These are phyloP conservation scores for Alternaria incomplexa DNA, from an alignment of 2,329 filamentous ascomycete genomes.

Conservation along the genomic window DNA sequence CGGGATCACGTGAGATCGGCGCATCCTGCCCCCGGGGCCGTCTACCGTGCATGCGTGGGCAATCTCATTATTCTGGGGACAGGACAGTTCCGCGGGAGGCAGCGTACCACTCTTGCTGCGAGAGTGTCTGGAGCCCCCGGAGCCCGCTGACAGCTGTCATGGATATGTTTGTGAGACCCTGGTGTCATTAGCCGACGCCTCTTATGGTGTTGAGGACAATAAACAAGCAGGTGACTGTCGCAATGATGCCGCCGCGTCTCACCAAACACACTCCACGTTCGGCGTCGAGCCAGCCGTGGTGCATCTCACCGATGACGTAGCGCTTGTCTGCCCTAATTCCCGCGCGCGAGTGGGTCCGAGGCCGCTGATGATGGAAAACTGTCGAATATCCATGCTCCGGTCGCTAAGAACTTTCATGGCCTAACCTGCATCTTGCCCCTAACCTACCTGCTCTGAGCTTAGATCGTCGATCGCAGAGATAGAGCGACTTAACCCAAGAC, in stretches of 20 bases:
- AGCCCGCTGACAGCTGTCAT: background rate
- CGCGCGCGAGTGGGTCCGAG: slow-evolving; percentile 1
- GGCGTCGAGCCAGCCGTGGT: background rate
- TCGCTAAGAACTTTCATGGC: slow-evolving; percentile 8
- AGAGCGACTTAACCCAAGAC: slow-evolving; percentile 2
- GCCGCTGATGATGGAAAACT: background rate
- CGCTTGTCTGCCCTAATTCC: background rate
- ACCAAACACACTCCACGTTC: background rate
- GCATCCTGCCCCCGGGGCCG: background rate
- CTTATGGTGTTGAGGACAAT: background rate
- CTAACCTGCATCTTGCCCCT: slow-evolving; percentile 6
- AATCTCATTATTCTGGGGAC: background rate
- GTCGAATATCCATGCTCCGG: slow-evolving; percentile 9
- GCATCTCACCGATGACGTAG: background rate
- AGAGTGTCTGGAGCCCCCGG: background rate
- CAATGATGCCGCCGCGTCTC: background rate
- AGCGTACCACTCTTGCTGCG: background rate
- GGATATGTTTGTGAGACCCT: background rate
- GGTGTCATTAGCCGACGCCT: background rate
- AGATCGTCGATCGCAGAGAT: slow-evolving; percentile 22
- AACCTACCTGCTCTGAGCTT: slow-evolving; percentile 15
- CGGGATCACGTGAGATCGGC: background rate
- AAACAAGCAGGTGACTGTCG: background rate
- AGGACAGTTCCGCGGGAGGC: background rate
- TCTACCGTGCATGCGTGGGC: background rate